Evolutionary conservation across 2,329 filamentous ascomycete genomes (phyloP).

Genomic region (Pyrenochaeta sp.): DNA sequence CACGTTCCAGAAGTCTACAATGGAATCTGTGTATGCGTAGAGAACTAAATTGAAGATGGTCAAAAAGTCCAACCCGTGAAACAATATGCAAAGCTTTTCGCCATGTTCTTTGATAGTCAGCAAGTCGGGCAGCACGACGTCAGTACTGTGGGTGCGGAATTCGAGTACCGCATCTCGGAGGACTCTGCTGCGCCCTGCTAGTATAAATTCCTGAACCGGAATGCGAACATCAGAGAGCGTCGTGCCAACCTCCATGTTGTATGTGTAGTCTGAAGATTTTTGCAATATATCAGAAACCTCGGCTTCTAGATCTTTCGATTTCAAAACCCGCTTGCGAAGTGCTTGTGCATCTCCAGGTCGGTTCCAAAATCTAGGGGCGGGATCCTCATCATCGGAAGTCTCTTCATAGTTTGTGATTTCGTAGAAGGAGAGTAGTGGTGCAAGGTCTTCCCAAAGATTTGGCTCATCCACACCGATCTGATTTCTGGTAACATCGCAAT

Average conservation of each 20-base stretch:
- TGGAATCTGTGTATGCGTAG: slow-evolving; percentile 80
- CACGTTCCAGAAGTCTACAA: slow-evolving; percentile 88
- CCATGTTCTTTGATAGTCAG: slow-evolving; percentile 63
- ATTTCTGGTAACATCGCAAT: slow-evolving; percentile 80
- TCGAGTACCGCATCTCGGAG: slow-evolving; percentile 66
- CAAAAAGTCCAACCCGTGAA: slow-evolving; percentile 76
- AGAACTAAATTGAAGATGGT: slow-evolving; percentile 80
- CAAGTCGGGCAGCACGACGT: slow-evolving; percentile 66
- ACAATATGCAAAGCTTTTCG: slow-evolving; percentile 66
- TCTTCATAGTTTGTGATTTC: slow-evolving; percentile 60
- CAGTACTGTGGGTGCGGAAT: slow-evolving; percentile 62
- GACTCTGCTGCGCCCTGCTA: slow-evolving; percentile 75
- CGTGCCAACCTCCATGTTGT: slow-evolving; percentile 58
- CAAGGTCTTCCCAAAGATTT: slow-evolving; percentile 76
- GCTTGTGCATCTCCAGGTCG: slow-evolving; percentile 56
- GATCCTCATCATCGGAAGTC: slow-evolving; percentile 54
- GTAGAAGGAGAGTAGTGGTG: slow-evolving; percentile 71
- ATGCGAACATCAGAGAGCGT: slow-evolving; percentile 73
- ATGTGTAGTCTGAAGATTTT: slow-evolving; percentile 46
- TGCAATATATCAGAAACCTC: slow-evolving; percentile 63
- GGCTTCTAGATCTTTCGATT: slow-evolving; percentile 69
- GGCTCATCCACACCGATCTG: slow-evolving; percentile 72
- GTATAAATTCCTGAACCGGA: slow-evolving; percentile 82
- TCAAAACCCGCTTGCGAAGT: slow-evolving; percentile 65
- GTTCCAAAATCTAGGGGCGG: slow-evolving; percentile 58